phyloP scores from a whole-genome alignment of 148 eudicot genomes.

The Chenopodium formosanum region DNA sequence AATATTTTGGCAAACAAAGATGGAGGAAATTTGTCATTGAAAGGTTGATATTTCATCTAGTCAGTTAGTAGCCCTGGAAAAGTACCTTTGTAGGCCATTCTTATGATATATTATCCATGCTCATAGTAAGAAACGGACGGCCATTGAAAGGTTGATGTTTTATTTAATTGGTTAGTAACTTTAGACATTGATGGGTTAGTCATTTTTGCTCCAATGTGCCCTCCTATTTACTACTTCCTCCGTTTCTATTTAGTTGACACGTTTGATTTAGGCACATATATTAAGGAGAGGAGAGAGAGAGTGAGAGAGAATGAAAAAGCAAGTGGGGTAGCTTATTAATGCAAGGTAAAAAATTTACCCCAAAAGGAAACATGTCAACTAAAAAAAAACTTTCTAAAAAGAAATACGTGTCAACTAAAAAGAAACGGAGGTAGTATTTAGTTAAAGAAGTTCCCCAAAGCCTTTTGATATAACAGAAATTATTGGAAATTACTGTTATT shows the following conservation, averaged over 20 bases:
- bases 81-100: neutral
- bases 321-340: too few relatives aligned
- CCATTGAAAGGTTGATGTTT: neutral
- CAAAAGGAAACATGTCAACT: too few relatives aligned
- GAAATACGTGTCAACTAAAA: too few relatives aligned
- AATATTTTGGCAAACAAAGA: neutral
- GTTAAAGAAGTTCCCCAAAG: neutral
- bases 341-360: too few relatives aligned
- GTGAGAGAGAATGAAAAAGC: too few relatives aligned
- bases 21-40: neutral
- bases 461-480: neutral
- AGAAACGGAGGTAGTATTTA: too few relatives aligned
- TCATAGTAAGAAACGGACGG: neutral
- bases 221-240: neutral
- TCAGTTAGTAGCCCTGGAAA: neutral
- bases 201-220: neutral
- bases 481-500: neutral
- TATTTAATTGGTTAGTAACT: neutral
- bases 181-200: neutral
- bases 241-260: too few relatives aligned
- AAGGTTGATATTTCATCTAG: too few relatives aligned
- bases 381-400: too few relatives aligned
- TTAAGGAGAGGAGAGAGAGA: too few relatives aligned
- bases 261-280: too few relatives aligned
- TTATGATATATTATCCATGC: too few relatives aligned